phyloP scores from a whole-genome alignment of 1,139 yeast species.

The Scheffersomyces illinoinensis region DNA sequence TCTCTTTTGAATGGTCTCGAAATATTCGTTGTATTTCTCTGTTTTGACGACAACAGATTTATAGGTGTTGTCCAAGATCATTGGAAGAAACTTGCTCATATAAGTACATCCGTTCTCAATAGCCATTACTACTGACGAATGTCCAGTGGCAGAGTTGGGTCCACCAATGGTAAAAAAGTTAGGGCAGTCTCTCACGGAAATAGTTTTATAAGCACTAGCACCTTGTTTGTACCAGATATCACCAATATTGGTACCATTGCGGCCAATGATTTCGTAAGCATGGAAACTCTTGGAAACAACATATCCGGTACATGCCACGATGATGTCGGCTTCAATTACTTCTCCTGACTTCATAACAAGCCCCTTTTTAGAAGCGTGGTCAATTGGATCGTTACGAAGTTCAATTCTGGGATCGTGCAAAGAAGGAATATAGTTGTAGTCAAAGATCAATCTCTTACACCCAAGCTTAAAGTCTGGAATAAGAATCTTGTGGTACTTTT shows the following conservation, averaged over 20 bases:
- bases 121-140: conserved; percentile 44
- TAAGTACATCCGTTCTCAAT: conserved; percentile 38
- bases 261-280: conserved; percentile 26
- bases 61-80: conserved; percentile 30
- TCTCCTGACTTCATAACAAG: conserved; percentile 32
- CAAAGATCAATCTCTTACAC: conserved; percentile 45
- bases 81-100: conserved; percentile 24
- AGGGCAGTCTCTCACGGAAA: conserved; percentile 35
- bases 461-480: conserved; percentile 45
- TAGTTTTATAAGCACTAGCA: conserved; percentile 38
- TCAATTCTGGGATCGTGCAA: conserved; percentile 34
- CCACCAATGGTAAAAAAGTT: conserved; percentile 41
- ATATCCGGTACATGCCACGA: conserved; percentile 50
- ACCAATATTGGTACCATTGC: conserved; percentile 22
- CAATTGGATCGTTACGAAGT: conserved; percentile 25
- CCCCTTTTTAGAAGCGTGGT: conserved; percentile 27
- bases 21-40: conserved; percentile 39
- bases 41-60: conserved; percentile 34
- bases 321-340: conserved; percentile 36
- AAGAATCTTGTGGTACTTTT: conserved; percentile 31
- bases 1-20: conserved; percentile 25
- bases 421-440: conserved; percentile 35
- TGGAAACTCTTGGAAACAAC: conserved; percentile 20
- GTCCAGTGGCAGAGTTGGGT: conserved; percentile 48
- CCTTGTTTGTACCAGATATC: conserved; percentile 35